Base-by-base conservation (phyloP, 805 yeast species). In the Ogataea nonfermentans region DNA sequence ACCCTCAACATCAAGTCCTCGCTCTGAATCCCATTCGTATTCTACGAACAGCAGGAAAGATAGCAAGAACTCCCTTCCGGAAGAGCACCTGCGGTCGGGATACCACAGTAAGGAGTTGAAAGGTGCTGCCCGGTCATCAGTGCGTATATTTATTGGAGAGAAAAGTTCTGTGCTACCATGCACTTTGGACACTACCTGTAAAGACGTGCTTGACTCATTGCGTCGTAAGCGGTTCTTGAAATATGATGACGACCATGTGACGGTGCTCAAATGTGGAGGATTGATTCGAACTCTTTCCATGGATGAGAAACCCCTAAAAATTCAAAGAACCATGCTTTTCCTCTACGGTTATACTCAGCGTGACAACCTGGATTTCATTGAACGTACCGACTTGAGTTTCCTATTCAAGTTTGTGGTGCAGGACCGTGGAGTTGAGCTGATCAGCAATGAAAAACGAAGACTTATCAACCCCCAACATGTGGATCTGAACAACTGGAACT, bases 101-200 rank as follows among this genome's bases (percentile, higher is more conserved):
- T 42, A 40, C 27, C 52, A 43, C 26, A 32, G 44, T 4, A 57
- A 49, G 25, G 64, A 56, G 32, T 44, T 58, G 32, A 49, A 50
- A 40, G 63, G 65, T 16, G 51, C 65, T 2, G 53, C 63, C 3
- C 48, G 56, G 29, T 61, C 66, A 1, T 60, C 64, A 0, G 56
- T 91, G 15, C 78, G 95, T 44, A 81, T 91, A 2, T 89, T 84
- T 65, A 79, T 84, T 43, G 84, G 79, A 37, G 95, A 86, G 42
- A 90, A 88, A 48, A 84, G 93, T 11, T 70, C 81, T 0, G 86
- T 96, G 1, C 66, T 91, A 14, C 78, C 89, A 11, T 82, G 95
- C 55, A 78, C 91, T 0, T 71, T 84, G 24, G 85, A 83, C 42
- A 84, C 89, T 2, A 78, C 91, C 0, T 85, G 88, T 0, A 73